These are phyloP conservation scores for Rubia yunnanensis DNA, from an alignment of 257 asterid genomes.

Conservation along the genomic window DNA sequence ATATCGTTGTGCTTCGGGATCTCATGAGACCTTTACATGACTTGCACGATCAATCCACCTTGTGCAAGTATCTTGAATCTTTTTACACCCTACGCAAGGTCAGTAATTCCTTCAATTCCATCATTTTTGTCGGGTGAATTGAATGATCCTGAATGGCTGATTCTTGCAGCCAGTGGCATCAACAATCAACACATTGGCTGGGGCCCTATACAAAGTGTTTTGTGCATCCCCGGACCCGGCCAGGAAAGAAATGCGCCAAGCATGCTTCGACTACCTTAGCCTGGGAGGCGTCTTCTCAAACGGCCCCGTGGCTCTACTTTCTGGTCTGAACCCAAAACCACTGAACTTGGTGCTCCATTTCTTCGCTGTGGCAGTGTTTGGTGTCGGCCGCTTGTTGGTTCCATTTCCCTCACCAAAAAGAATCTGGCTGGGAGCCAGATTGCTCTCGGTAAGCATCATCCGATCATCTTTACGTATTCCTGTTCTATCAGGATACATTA, in stretches of 20 bases:
- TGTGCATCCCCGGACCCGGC: conserved; percentile 68
- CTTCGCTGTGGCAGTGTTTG: conserved; percentile 61
- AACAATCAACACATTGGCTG: conserved; percentile 73
- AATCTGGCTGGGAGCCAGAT: conserved; percentile 45
- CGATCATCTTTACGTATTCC: neutral
- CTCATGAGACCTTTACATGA: conserved; percentile 21
- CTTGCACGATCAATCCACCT: conserved; percentile 14
- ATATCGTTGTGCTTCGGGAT: conserved; percentile 25
- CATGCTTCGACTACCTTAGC: conserved; percentile 62
- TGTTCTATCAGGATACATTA: neutral
- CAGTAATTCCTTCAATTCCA: neutral
- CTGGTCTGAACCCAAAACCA: conserved; percentile 72
- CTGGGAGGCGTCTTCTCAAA: conserved; percentile 52
- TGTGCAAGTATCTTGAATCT: conserved; percentile 23
- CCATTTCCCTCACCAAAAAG: conserved; percentile 62
- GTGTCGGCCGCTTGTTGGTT: conserved; percentile 52
- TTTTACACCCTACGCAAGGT: conserved; percentile 34
- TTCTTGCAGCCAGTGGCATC: conserved; percentile 65
- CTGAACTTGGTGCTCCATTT: conserved; percentile 55
- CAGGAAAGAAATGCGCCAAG: conserved; percentile 59
- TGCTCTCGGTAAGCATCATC: conserved; percentile 38
- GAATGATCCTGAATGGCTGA: neutral
- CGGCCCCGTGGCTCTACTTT: conserved; percentile 57
- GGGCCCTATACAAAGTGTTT: conserved; percentile 61
- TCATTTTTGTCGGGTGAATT: neutral